phyloP scores from a whole-genome alignment of 2,329 filamentous ascomycete species.

The Colletotrichum costaricense region DNA sequence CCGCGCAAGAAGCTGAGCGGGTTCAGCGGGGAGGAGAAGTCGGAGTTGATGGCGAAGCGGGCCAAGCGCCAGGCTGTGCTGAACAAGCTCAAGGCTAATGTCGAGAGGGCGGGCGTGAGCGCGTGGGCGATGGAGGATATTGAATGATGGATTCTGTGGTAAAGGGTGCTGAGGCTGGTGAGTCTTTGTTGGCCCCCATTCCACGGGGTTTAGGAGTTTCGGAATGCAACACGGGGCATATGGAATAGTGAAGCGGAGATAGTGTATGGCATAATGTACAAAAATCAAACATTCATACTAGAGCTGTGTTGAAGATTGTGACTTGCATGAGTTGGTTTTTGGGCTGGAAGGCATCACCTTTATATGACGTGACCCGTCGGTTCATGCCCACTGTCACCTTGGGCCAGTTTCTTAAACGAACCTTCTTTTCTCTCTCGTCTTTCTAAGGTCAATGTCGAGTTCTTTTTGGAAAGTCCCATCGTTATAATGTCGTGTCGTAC shows the following conservation, averaged over 20 bases:
- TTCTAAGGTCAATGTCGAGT: too few relatives aligned
- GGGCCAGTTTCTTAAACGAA: too few relatives aligned
- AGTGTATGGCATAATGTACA: constrained; percentile 35
- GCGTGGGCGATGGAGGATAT: constrained; percentile 63
- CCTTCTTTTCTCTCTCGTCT: too few relatives aligned
- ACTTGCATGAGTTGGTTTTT: neutral
- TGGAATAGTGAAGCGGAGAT: constrained; percentile 24
- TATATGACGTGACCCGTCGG: neutral
- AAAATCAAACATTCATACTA: constrained; percentile 8
- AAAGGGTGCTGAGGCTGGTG: neutral
- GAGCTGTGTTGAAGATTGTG: neutral
- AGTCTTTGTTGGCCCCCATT: neutral
- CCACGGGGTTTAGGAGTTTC: constrained; percentile 7
- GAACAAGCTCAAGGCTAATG: constrained; percentile 59
- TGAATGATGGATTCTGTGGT: constrained; percentile 46
- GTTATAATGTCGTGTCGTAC: too few relatives aligned
- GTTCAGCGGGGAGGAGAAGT: constrained; percentile 70
- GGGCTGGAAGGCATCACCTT: neutral
- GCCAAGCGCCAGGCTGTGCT: constrained; percentile 65
- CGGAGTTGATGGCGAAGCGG: constrained; percentile 63
- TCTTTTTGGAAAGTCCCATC: too few relatives aligned
- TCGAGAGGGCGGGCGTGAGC: constrained; percentile 61
- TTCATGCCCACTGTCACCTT: neutral
- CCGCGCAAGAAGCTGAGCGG: constrained; percentile 72
- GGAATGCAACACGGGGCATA: constrained; percentile 18